A percentile compares a stretch with the other conserved stretches of the same genome.
phyloP scores from a whole-genome alignment of 345 rosid genomes.

The Eucalyptus guilfoylei region DNA sequence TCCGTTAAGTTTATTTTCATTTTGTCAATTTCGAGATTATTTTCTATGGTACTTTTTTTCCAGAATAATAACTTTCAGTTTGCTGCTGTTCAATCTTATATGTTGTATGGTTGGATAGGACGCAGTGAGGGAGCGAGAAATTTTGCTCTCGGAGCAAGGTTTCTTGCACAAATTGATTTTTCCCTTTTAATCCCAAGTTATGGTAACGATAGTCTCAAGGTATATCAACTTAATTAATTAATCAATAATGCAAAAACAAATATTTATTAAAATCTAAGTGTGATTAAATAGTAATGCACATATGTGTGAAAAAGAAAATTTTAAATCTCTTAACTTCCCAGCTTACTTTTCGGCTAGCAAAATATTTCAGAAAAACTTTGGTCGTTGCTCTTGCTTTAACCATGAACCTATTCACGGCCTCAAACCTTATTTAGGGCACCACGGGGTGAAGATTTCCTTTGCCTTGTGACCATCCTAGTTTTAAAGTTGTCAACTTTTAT shows the following conservation, averaged over 20 bases:
- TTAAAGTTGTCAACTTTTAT: neutral
- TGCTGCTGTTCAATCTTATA: neutral
- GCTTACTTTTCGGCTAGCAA: too few species aligned
- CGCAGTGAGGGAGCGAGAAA: neutral
- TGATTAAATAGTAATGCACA: too few species aligned
- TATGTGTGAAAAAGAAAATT: too few species aligned
- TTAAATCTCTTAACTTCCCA: too few species aligned
- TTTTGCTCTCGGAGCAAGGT: neutral
- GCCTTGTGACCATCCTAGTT: neutral
- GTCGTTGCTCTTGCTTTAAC: neutral
- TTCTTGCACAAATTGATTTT: neutral
- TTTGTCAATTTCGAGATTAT: neutral
- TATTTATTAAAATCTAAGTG: too few species aligned
- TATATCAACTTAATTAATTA: neutral
- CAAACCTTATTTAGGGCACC: neutral
- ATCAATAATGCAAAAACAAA: rapidly evolving
- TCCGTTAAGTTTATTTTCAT: neutral
- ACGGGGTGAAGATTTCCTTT: neutral
- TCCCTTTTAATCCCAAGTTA: neutral
- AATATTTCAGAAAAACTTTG: too few species aligned
- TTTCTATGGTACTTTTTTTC: neutral
- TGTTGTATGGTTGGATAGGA: neutral
- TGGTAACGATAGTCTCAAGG: neutral
- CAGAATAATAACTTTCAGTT: neutral
- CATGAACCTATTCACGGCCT: neutral